These are phyloP conservation scores for Phycomyces nitens DNA, from an alignment of 192 early-diverging fungal genomes.

Conservation along the genomic window DNA sequence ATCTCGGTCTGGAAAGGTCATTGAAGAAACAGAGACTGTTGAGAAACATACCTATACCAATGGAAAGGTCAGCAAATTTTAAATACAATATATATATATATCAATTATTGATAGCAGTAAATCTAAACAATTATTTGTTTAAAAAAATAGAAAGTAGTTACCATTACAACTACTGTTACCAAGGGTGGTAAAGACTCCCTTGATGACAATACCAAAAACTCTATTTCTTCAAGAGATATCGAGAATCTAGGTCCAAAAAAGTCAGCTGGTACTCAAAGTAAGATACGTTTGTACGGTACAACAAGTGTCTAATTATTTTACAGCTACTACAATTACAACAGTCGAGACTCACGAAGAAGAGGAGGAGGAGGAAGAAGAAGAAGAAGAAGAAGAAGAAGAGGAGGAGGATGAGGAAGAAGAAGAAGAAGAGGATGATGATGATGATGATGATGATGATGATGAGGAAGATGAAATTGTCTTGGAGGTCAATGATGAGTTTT, in stretches of 20 bases:
- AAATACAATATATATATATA: too few relatives aligned
- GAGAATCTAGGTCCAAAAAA: not conserved
- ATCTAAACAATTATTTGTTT: not conserved
- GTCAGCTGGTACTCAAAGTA: too few relatives aligned
- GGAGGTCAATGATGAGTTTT: not conserved
- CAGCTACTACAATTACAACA: too few relatives aligned
- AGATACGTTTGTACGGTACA: too few relatives aligned
- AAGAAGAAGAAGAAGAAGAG: too few relatives aligned
- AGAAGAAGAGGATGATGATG: not conserved
- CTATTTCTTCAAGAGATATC: not conserved
- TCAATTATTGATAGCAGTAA: too few relatives aligned
- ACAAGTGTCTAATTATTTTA: too few relatives aligned
- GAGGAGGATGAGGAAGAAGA: too few relatives aligned
- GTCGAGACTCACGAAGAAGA: too few relatives aligned
- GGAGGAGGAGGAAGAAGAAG: too few relatives aligned
- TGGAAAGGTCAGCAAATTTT: not conserved
- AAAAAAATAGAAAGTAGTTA: not conserved
- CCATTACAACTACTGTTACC: not conserved
- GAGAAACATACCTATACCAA: not conserved
- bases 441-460: too few relatives aligned
- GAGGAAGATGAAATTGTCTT: not conserved
- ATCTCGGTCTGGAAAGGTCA: not conserved
- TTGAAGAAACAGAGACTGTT: not conserved
- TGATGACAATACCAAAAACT: not conserved
- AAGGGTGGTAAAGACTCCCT: not conserved